These are phyloP conservation scores for Cylindricascospora bacillispora DNA, from an alignment of 1,139 yeast genomes.

Conservation along the genomic window DNA sequence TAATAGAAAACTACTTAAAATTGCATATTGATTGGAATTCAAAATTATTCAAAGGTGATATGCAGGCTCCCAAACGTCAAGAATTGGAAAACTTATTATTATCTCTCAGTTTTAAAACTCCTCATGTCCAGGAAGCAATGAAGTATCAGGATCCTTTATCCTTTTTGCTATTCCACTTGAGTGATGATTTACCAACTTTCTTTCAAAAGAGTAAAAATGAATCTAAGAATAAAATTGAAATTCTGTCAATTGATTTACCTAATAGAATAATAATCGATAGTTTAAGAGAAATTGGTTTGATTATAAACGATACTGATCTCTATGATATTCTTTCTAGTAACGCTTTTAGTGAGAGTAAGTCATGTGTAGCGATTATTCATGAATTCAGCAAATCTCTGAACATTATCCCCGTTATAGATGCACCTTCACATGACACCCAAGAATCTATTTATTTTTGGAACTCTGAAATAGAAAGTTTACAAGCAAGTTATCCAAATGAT, in stretches of 20 bases:
- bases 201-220: conserved; percentile 33
- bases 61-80: conserved; percentile 6
- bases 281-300: conserved; percentile 48
- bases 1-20: conserved; percentile 43
- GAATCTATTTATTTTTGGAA: conserved; percentile 43
- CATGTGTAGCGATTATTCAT: not conserved
- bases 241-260: conserved; percentile 27
- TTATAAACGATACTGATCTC: conserved; percentile 50
- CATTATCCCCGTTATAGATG: conserved; percentile 35
- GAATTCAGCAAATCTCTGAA: conserved; percentile 26
- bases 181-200: conserved; percentile 69
- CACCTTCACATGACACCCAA: conserved; percentile 42
- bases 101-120: conserved; percentile 50
- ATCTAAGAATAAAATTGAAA: conserved; percentile 34
- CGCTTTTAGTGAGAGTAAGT: not conserved
- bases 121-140: conserved; percentile 64
- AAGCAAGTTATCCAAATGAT: conserved; percentile 35
- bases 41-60: conserved; percentile 10
- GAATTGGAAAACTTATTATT: conserved; percentile 16
- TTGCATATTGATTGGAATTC: conserved; percentile 43
- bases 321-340: conserved; percentile 8
- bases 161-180: conserved; percentile 78
- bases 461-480: conserved; percentile 64
- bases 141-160: conserved; percentile 57
- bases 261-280: conserved; percentile 38